Evolutionary conservation across 2,329 filamentous ascomycete genomes (phyloP), one percentile per base, ranked within the genome.

Genomic region (Penicillium sp.): DNA sequence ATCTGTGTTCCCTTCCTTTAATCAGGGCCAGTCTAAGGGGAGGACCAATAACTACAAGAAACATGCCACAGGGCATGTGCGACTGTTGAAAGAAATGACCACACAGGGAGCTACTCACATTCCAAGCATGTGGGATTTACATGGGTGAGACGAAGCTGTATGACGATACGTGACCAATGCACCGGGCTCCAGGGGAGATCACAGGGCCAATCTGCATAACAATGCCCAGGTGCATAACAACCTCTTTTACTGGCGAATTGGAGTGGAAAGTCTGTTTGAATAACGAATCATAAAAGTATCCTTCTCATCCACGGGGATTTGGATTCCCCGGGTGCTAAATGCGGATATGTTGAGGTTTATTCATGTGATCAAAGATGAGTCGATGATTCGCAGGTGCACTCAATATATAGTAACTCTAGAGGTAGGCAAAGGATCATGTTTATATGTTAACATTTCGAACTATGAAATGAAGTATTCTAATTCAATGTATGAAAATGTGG

Each of bases 131-230:
- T 40, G 21, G 16, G 23, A 15, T 49, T 19, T 9, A 23, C 16
- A 13, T 4, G 21, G 7, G 52, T 55, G 25, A 25, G 38, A 55
- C 53, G 41, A 34, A 19, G n/a, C 19, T 49, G 45, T 38, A 55
- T 55, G 53, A 25, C 46, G 38, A 44, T 27, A 33, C 46, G 23
- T 31, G 39, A 38, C 46, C 53, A 55, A 50, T 39, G 39, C 31
- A 31, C 45, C 21, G 38, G 45, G 27, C 8, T 40, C 15, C 38
- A 36, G 45, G 52, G 44, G 44, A 33, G 25, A 40, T 49, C 43
- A 48, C 9, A 23, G 39, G 31, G 41, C 23, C 41, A 31, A 16
- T 29, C 9, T 5, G 23, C n/a, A 47, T 29, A 33, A 45, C 15
- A 8, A 23, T 23, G 23, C 23, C 23, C 23, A 23, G 23, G 23